Percentiles rank a stretch among this genome's conserved stretches.
phyloP scores from a whole-genome alignment of 169 alveolate species.

The Perkinsus marinus region DNA sequence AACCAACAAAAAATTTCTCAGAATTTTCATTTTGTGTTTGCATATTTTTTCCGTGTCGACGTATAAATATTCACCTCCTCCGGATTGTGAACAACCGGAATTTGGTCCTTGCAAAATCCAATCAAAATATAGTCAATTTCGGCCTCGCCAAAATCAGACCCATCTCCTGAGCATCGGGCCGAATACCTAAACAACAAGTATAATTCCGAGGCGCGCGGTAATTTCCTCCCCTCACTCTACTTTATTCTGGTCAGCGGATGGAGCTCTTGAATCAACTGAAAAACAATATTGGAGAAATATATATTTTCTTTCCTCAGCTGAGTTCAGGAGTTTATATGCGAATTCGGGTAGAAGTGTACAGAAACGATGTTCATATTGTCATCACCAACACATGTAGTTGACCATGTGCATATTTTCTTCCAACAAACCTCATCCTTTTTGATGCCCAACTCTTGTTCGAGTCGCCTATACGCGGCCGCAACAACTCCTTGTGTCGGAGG shows the following conservation, averaged over 20 bases:
- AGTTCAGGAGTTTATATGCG: no score
- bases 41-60: no score
- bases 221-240: background rate
- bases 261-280: background rate
- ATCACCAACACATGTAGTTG: no score
- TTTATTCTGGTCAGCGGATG: background rate
- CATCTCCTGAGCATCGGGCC: background rate
- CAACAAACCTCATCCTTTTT: background rate
- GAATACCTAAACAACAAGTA: background rate
- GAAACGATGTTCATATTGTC: no score
- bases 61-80: background rate
- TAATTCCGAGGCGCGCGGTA: background rate
- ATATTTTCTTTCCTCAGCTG: no score
- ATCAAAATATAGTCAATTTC: background rate
- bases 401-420: no score
- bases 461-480: background rate
- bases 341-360: no score
- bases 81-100: background rate
- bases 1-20: no score
- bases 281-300: no score
- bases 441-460: background rate
- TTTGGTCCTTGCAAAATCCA: background rate
- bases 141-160: background rate
- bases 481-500: background rate
- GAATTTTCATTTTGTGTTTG: no score